A percentile compares a stretch with the other conserved stretches of the same genome.
These are phyloP conservation scores for Heterobasidion occidentale DNA, from an alignment of 1,284 basidiomycete species.

Conservation along the genomic window DNA sequence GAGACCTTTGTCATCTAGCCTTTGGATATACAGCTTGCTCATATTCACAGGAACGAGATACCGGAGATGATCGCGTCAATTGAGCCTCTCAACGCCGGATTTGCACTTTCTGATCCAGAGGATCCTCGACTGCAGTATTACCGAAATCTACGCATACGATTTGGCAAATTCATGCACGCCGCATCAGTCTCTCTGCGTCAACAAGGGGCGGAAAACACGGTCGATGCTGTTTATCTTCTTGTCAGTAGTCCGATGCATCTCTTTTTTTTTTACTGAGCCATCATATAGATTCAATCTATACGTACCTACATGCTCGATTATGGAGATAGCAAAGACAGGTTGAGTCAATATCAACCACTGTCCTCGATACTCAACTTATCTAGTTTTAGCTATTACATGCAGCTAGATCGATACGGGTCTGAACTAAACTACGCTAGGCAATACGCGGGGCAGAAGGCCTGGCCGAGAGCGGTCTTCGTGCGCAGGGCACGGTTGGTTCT, in stretches of 20 bases:
- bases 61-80: slow-evolving; percentile 67
- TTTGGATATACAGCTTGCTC: slow-evolving; percentile 6
- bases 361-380: slow-evolving; percentile 1
- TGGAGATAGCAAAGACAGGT: slow-evolving; percentile 63
- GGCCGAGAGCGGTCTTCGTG: slow-evolving; percentile 63
- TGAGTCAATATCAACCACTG: background rate
- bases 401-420: slow-evolving; percentile 51
- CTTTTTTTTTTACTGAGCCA: background rate
- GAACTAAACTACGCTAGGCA: slow-evolving; percentile 58
- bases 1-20: slow-evolving; percentile 13
- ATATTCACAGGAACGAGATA: slow-evolving; percentile 42
- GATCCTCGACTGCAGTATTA: slow-evolving; percentile 69
- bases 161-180: slow-evolving; percentile 64
- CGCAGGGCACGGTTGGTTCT: slow-evolving; percentile 49
- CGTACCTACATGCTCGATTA: slow-evolving; percentile 64
- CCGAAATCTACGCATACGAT: slow-evolving; percentile 48
- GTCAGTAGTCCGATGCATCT: slow-evolving; percentile 28
- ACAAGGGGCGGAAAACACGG: slow-evolving; percentile 81
- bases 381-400: slow-evolving; percentile 43
- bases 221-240: slow-evolving; percentile 74
- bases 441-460: slow-evolving; percentile 61
- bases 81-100: slow-evolving; percentile 53
- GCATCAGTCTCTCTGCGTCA: slow-evolving; percentile 63
- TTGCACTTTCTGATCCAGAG: slow-evolving; percentile 59
- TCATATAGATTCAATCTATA: slow-evolving; percentile 48